Percentiles rank a stretch among this genome's conserved stretches.
phyloP scores from a whole-genome alignment of 768 basidiomycete genomes.

The Mycena filopes region DNA sequence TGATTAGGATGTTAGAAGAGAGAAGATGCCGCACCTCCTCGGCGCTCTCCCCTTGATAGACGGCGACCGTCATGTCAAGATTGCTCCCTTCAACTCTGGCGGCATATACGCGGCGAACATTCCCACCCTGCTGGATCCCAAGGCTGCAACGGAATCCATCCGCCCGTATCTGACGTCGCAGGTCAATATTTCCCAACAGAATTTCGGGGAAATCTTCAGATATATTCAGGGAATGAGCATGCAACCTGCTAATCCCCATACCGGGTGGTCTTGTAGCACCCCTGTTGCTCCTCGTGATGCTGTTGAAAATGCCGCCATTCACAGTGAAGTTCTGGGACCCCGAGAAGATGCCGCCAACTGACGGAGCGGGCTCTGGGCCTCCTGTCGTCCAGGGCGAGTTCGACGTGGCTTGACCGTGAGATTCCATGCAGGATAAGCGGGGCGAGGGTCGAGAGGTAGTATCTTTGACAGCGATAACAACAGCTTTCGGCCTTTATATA shows the following conservation, averaged over 20 bases:
- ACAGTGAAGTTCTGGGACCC: not conserved
- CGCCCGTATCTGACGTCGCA: not conserved
- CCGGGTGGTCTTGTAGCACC: not conserved
- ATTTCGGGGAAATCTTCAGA: constrained; percentile 2
- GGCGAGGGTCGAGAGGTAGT: too few relatives aligned
- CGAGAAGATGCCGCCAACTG: constrained; percentile 1
- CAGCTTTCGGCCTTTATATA: too few relatives aligned
- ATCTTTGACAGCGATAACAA: too few relatives aligned
- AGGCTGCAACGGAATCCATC: not conserved
- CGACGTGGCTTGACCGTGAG: too few relatives aligned
- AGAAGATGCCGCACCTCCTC: not conserved
- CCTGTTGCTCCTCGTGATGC: not conserved
- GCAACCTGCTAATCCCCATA: not conserved
- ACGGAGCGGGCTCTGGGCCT: too few relatives aligned
- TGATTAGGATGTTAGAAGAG: not conserved
- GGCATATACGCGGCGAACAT: constrained; percentile 6
- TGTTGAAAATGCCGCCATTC: not conserved
- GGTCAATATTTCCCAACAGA: constrained; percentile 5
- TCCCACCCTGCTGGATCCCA: not conserved
- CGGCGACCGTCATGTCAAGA: not conserved
- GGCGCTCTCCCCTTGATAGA: constrained; percentile 1
- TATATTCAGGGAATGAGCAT: too few relatives aligned
- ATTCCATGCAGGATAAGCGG: too few relatives aligned
- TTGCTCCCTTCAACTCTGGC: not conserved
- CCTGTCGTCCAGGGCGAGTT: too few relatives aligned